These are phyloP conservation scores for Barbatosphaeria neglecta DNA, from an alignment of 495 filamentous ascomycete genomes.

Conservation along the genomic window DNA sequence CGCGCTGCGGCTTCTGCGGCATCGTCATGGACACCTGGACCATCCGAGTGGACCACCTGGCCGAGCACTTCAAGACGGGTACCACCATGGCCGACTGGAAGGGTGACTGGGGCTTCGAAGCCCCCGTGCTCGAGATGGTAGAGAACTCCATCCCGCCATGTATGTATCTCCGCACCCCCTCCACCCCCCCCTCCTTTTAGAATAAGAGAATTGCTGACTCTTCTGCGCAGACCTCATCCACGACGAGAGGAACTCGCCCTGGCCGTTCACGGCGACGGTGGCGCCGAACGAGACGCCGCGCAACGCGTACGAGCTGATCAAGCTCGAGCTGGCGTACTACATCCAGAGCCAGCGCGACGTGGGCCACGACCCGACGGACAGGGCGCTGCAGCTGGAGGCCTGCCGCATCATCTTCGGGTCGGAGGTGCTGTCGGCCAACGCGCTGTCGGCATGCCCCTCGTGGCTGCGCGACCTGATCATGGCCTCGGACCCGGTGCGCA, in stretches of 20 bases:
- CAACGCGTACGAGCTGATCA: constrained; percentile 42
- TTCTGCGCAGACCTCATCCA: constrained; percentile 38
- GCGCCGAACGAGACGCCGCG: constrained; percentile 18
- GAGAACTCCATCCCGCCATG: constrained; percentile 58
- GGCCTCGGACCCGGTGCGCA: constrained; percentile 21
- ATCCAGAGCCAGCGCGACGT: constrained; percentile 17
- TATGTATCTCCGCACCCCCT: constrained; percentile 10
- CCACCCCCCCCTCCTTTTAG: background rate
- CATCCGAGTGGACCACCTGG: constrained; percentile 51
- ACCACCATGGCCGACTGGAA: constrained; percentile 58
- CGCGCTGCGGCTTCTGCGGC: constrained; percentile 65
- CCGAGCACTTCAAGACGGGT: constrained; percentile 57
- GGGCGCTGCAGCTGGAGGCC: constrained; percentile 31
- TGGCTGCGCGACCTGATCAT: constrained; percentile 46
- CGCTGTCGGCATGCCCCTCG: constrained; percentile 18
- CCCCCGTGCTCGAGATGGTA: constrained; percentile 43
- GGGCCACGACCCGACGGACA: constrained; percentile 22
- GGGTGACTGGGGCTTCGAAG: constrained; percentile 63
- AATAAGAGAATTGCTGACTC: background rate
- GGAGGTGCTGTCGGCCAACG: constrained; percentile 17
- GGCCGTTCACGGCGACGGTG: constrained; percentile 30
- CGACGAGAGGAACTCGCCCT: constrained; percentile 38
- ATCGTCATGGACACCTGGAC: constrained; percentile 49
- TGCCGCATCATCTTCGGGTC: constrained; percentile 29
- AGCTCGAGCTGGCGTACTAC: constrained; percentile 35